Evolutionary conservation across 345 rosid genomes (phyloP).

Genomic region (Eucalyptus curtisii): DNA sequence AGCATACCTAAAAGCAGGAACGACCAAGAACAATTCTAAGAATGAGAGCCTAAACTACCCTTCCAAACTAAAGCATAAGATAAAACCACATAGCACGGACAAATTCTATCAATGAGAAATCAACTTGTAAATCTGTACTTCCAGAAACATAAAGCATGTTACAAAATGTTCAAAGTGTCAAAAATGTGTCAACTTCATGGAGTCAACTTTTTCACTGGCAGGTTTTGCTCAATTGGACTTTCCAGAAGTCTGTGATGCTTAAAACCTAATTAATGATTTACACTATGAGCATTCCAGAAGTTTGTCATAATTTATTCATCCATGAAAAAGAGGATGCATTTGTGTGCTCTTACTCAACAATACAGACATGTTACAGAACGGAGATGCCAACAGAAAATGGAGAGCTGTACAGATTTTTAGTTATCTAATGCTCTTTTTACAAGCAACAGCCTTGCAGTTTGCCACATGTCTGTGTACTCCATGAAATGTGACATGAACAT

Average conservation of each 20-base stretch:
- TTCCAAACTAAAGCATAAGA: not conserved
- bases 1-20: constrained; percentile 25
- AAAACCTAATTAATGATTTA: not conserved
- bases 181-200: not conserved
- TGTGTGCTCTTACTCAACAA: not conserved
- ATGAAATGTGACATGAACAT: not conserved
- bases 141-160: not conserved
- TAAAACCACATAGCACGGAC: not conserved
- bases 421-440: not conserved
- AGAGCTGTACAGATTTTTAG: not conserved
- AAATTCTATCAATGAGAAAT: not conserved
- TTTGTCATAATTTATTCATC: not conserved
- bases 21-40: not conserved
- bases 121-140: not conserved
- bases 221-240: not conserved
- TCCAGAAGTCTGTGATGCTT: not conserved
- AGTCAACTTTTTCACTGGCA: not conserved
- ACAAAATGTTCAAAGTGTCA: not conserved
- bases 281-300: not conserved
- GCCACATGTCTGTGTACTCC: not conserved
- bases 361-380: not conserved
- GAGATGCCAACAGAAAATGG: not conserved
- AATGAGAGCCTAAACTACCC: not conserved
- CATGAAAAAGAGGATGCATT: not conserved
- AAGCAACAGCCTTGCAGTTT: not conserved